Evolutionary conservation across 495 filamentous ascomycete genomes (phyloP).

Genomic region (Recurvomyces mirabilis): DNA sequence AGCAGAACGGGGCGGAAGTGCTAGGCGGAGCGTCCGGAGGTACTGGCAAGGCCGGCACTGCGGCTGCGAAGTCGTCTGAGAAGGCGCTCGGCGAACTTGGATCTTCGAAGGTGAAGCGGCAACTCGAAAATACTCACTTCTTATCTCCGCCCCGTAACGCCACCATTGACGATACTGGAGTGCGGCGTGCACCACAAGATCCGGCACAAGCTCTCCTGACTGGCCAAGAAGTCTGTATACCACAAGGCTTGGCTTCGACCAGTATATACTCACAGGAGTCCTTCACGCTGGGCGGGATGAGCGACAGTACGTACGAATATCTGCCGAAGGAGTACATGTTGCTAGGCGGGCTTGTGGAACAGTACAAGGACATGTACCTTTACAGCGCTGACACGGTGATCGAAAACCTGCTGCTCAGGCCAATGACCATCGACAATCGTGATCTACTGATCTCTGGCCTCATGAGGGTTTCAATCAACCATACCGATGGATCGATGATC

Average conservation of each 20-base stretch:
- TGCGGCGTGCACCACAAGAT: background rate
- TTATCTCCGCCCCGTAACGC: too few relatives aligned
- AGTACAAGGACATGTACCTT: slow-evolving; percentile 76
- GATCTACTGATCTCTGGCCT: slow-evolving; percentile 66
- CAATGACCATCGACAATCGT: slow-evolving; percentile 64
- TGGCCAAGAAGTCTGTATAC: slow-evolving; percentile 21
- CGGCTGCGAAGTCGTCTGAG: background rate
- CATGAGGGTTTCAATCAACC: slow-evolving; percentile 33
- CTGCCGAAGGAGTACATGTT: slow-evolving; percentile 73
- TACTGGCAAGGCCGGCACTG: background rate
- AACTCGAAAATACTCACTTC: too few relatives aligned
- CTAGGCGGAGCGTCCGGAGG: background rate
- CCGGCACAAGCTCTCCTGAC: background rate
- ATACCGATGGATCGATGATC: slow-evolving; percentile 5
- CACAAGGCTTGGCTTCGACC: slow-evolving; percentile 25
- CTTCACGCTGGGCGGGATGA: slow-evolving; percentile 71
- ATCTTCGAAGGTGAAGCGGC: slow-evolving; percentile 6
- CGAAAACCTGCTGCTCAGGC: slow-evolving; percentile 69
- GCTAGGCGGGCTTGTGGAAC: slow-evolving; percentile 67
- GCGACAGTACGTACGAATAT: slow-evolving; percentile 93
- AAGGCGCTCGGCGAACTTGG: background rate
- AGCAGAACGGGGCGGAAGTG: background rate
- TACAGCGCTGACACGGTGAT: slow-evolving; percentile 57
- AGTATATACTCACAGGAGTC: slow-evolving; percentile 24
- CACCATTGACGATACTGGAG: background rate